Conservation (phyloP, 768 basidiomycete species). For the Mycena belliarum region DNA sequence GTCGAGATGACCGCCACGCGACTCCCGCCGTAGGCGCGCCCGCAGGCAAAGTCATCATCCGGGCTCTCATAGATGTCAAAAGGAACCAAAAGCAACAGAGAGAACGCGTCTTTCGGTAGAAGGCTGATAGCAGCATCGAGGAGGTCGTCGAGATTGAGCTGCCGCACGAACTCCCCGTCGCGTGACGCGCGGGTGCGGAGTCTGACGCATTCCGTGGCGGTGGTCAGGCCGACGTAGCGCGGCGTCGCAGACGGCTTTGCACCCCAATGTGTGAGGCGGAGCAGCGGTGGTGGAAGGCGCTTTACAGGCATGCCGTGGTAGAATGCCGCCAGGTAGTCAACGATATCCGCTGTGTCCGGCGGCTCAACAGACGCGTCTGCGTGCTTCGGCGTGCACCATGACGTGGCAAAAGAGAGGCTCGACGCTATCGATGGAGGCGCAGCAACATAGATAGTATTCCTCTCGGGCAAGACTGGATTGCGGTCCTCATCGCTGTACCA, state of each 20-base stretch:
- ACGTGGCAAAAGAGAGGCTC: constrained; percentile 23
- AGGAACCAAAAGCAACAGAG: constrained; percentile 35
- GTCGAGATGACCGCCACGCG: constrained; percentile 40
- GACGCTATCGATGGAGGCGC: constrained; percentile 29
- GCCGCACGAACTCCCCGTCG: constrained; percentile 29
- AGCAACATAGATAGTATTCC: constrained; percentile 33
- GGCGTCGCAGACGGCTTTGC: constrained; percentile 19
- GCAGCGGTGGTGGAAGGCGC: constrained; percentile 20
- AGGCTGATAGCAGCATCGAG: constrained; percentile 37
- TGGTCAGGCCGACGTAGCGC: constrained; percentile 32
- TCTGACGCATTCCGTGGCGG: constrained; percentile 32
- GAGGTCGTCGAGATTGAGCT: constrained; percentile 38
- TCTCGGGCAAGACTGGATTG: constrained; percentile 31
- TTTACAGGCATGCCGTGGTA: constrained; percentile 36
- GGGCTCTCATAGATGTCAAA: constrained; percentile 38
- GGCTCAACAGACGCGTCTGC: constrained; percentile 1
- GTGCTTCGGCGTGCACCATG: constrained; percentile 26
- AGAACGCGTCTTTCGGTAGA: constrained; percentile 36
- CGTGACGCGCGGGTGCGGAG: constrained; percentile 33
- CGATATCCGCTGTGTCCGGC: constrained; percentile 26
- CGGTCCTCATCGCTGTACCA: constrained; percentile 33
- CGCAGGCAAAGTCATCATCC: constrained; percentile 38
- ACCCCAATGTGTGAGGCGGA: constrained; percentile 31
- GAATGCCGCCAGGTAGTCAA: constrained; percentile 35
- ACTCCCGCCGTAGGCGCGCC: constrained; percentile 41